Conservation (phyloP, 225 moss, liverwort and hornwort genomes). For the Marchantia paleacea region DNA sequence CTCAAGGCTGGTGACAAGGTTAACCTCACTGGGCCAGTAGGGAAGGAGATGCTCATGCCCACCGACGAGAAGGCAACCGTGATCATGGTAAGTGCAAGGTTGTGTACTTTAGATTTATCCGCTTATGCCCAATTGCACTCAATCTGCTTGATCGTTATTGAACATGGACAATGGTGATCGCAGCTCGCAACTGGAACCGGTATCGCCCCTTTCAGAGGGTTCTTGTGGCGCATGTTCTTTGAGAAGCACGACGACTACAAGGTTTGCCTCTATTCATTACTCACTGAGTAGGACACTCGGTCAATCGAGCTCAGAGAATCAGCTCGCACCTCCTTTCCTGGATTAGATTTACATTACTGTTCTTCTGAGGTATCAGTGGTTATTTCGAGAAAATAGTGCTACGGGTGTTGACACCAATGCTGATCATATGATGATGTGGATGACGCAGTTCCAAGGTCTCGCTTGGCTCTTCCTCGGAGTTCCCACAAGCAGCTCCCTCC, state of each 20-base stretch:
- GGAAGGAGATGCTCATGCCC: slow-evolving; percentile 76
- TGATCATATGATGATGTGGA: neutral
- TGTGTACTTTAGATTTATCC: neutral
- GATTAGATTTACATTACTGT: neutral
- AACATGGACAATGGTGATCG: neutral
- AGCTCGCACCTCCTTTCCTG: neutral
- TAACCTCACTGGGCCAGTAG: slow-evolving; percentile 56
- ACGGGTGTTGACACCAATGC: no score
- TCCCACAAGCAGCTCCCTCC: slow-evolving; percentile 58
- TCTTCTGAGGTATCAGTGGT: no score
- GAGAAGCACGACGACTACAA: slow-evolving; percentile 67
- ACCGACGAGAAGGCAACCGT: slow-evolving; percentile 53
- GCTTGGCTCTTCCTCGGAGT: slow-evolving; percentile 66
- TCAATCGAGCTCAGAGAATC: neutral
- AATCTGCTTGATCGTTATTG: neutral
- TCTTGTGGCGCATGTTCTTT: slow-evolving; percentile 70
- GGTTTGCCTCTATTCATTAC: slow-evolving; percentile 12
- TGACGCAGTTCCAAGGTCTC: slow-evolving; percentile 42
- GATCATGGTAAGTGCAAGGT: slow-evolving; percentile 43
- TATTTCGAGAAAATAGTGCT: no score
- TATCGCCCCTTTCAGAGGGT: slow-evolving; percentile 62
- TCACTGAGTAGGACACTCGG: neutral
- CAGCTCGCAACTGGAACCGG: slow-evolving; percentile 67
- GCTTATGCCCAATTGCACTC: no score
- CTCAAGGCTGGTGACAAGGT: slow-evolving; percentile 58